A percentile compares a stretch with the other conserved stretches of the same genome.
These are phyloP conservation scores for Neonectria magnoliae DNA, from an alignment of 2,329 filamentous ascomycete species.

Conservation along the genomic window DNA sequence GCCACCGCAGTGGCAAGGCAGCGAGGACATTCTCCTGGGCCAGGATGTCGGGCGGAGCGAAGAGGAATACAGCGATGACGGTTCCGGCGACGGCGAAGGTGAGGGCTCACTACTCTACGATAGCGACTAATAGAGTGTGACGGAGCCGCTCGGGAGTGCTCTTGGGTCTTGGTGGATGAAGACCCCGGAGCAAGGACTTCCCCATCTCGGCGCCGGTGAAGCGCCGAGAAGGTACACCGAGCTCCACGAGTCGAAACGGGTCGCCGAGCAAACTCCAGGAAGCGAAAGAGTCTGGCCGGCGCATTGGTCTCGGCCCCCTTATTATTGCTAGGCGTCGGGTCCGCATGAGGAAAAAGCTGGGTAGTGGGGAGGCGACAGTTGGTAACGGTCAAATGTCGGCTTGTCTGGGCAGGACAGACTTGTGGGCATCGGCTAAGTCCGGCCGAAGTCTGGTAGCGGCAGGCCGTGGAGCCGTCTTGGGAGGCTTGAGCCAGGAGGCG, in stretches of 20 bases:
- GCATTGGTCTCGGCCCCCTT: slow-evolving; percentile 37
- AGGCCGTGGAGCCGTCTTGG: slow-evolving; percentile 33
- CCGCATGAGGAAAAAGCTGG: slow-evolving; percentile 35
- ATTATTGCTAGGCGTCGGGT: slow-evolving; percentile 30
- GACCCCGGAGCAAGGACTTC: slow-evolving; percentile 26
- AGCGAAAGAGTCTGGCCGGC: slow-evolving; percentile 31
- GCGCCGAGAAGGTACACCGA: slow-evolving; percentile 43
- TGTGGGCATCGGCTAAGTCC: slow-evolving; percentile 41
- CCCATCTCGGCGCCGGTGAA: slow-evolving; percentile 45
- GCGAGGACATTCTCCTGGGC: slow-evolving; percentile 69
- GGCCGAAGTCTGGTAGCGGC: slow-evolving; percentile 24
- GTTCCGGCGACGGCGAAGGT: slow-evolving; percentile 29
- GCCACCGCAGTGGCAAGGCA: slow-evolving; percentile 75
- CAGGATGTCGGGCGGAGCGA: slow-evolving; percentile 55
- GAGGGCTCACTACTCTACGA: slow-evolving; percentile 34
- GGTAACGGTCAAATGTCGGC: slow-evolving; percentile 41
- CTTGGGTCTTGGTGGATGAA: slow-evolving; percentile 27
- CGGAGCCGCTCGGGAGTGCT: slow-evolving; percentile 23
- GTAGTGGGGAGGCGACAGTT: slow-evolving; percentile 29
- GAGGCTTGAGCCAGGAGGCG: slow-evolving; percentile 5
- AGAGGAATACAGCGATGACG: slow-evolving; percentile 40
- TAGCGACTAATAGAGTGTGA: slow-evolving; percentile 32
- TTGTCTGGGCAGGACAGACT: slow-evolving; percentile 23
- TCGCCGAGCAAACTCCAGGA: slow-evolving; percentile 29
- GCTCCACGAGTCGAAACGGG: slow-evolving; percentile 28